Conservation (phyloP, 371 early-diverging fungal species). For the Ecytonucleospora hepatopenaei region DNA sequence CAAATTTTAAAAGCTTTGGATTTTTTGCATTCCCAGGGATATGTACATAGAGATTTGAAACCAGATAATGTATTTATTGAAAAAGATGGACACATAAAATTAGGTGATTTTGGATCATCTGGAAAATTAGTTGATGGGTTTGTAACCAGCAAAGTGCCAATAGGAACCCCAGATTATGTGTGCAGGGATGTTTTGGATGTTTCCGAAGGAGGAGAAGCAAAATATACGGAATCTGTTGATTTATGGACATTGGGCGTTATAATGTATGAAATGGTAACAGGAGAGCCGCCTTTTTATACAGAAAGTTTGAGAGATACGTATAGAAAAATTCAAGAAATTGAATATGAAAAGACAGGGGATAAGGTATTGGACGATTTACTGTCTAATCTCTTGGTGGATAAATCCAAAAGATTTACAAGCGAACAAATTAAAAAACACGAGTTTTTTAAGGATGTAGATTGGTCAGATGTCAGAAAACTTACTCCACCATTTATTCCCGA, state of each 20-base stretch:
- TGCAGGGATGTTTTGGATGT: constrained; percentile 77
- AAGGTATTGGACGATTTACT: constrained; percentile 51
- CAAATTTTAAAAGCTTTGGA: constrained; percentile 50
- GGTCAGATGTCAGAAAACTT: constrained; percentile 60
- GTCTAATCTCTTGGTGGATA: constrained; percentile 52
- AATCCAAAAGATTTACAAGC: constrained; percentile 60
- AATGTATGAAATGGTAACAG: constrained; percentile 77
- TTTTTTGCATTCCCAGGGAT: constrained; percentile 51
- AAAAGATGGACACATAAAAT: constrained; percentile 62
- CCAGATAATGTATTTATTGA: constrained; percentile 75
- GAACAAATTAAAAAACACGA: constrained; percentile 67
- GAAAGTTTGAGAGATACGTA: constrained; percentile 81
- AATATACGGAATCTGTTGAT: constrained; percentile 68
- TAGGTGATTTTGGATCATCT: constrained; percentile 74
- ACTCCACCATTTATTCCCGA: constrained; percentile 69
- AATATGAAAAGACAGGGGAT: constrained; percentile 42
- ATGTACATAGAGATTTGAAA: constrained; percentile 66
- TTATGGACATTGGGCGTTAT: constrained; percentile 94
- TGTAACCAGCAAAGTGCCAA: constrained; percentile 72
- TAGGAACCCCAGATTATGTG: constrained; percentile 81
- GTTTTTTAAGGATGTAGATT: constrained; percentile 73
- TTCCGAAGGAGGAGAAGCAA: constrained; percentile 62
- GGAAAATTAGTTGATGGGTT: constrained; percentile 56
- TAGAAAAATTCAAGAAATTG: constrained; percentile 60
- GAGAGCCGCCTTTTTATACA: constrained; percentile 82